phyloP scores from a whole-genome alignment of 345 rosid species.

The Fremontodendron californicum region DNA sequence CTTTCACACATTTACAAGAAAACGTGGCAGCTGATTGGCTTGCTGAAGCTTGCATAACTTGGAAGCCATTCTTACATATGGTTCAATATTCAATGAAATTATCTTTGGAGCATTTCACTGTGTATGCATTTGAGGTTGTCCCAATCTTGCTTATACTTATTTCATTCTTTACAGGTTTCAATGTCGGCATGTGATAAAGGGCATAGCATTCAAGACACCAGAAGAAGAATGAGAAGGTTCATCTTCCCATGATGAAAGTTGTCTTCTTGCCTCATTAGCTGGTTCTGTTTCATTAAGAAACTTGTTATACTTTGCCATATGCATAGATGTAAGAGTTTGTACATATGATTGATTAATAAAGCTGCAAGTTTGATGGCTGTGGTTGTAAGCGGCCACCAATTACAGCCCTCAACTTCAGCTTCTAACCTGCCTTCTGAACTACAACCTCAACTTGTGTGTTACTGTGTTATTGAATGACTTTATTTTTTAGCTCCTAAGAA shows the following conservation, averaged over 20 bases:
- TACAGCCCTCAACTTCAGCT: background rate
- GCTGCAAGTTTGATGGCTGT: background rate
- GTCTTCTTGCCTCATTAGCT: background rate
- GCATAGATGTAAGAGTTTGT: background rate
- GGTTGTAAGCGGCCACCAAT: background rate
- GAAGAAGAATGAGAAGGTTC: slow-evolving; percentile 47
- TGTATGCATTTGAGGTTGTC: background rate
- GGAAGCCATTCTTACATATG: background rate
- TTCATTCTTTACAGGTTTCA: slow-evolving; percentile 54
- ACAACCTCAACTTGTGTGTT: background rate
- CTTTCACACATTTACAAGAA: background rate
- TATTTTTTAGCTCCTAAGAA: background rate
- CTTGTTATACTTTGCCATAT: background rate
- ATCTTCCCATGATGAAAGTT: background rate
- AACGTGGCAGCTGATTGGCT: background rate
- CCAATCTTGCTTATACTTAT: background rate
- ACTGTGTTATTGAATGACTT: background rate
- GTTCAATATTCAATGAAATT: background rate
- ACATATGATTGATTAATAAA: background rate
- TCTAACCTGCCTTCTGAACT: background rate
- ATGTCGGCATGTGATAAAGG: slow-evolving; percentile 76
- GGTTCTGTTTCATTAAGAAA: background rate
- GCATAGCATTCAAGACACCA: slow-evolving; percentile 50
- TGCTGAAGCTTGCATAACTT: background rate
- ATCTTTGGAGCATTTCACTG: background rate